These are phyloP conservation scores for Tetrapisispora pingtungensis DNA, from an alignment of 805 yeast genomes.

Conservation along the genomic window DNA sequence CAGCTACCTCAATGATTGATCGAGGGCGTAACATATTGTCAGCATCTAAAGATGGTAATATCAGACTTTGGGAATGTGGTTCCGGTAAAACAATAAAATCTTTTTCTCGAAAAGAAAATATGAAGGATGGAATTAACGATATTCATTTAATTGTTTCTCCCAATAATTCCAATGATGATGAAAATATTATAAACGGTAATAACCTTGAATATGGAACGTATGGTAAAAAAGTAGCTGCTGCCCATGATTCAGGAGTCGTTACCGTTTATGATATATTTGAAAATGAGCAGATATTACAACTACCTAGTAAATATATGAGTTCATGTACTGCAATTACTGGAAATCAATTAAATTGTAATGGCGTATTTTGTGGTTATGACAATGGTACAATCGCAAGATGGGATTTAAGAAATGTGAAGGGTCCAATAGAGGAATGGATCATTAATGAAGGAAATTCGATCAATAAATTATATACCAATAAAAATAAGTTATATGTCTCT, in stretches of 20 bases:
- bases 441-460: constrained; percentile 16
- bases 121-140: constrained; percentile 30
- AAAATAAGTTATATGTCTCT: constrained; percentile 12
- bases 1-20: constrained; percentile 44
- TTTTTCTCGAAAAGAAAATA: constrained; percentile 30
- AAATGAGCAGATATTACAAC: constrained; percentile 16
- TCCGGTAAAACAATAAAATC: constrained; percentile 37
- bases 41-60: constrained; percentile 43
- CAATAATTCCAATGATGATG: not conserved
- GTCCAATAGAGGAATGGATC: constrained; percentile 7
- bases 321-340: constrained; percentile 15
- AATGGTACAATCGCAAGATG: constrained; percentile 32
- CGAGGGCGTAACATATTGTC: constrained; percentile 59
- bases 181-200: not conserved
- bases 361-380: constrained; percentile 29
- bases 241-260: constrained; percentile 32
- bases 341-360: constrained; percentile 1
- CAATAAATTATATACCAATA: constrained; percentile 12
- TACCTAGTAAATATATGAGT: constrained; percentile 22
- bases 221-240: constrained; percentile 37
- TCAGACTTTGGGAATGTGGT: constrained; percentile 64
- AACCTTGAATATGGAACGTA: constrained; percentile 41
- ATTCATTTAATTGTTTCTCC: constrained; percentile 7
- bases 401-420: constrained; percentile 29
- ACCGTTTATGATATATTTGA: constrained; percentile 32